Evolutionary conservation across 2,329 filamentous ascomycete genomes (phyloP).

Genomic region (Beauveria sp.): DNA sequence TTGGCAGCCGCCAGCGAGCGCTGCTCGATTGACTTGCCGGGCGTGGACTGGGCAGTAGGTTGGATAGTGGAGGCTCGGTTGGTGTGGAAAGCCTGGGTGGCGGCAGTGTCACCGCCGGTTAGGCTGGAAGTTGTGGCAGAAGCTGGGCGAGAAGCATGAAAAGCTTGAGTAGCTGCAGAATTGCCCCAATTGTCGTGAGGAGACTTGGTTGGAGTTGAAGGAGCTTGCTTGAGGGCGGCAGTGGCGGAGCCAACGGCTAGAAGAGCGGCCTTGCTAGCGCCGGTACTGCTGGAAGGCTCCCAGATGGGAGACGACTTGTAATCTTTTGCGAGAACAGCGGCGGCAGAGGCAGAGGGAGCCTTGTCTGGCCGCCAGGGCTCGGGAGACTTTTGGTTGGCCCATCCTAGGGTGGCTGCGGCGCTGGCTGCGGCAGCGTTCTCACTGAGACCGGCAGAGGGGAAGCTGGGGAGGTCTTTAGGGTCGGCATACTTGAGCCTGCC

Average conservation of each 20-base stretch:
- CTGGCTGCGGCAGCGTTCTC: conserved; percentile 56
- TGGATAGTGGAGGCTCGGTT: conserved; percentile 15
- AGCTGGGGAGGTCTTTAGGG: conserved; percentile 67
- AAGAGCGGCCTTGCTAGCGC: conserved; percentile 68
- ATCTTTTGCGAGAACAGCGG: conserved; percentile 36
- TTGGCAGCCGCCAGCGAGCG: conserved; percentile 69
- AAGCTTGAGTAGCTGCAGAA: conserved; percentile 64
- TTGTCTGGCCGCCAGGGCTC: conserved; percentile 60
- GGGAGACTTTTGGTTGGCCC: conserved; percentile 58
- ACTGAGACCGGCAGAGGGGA: conserved; percentile 57
- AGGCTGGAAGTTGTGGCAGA: conserved; percentile 15
- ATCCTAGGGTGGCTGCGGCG: conserved; percentile 67
- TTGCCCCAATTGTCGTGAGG: conserved; percentile 44
- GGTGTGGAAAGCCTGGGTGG: conserved; percentile 31
- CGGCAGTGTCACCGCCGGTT: conserved; percentile 22
- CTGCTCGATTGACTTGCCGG: conserved; percentile 39
- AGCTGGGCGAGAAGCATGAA: conserved; percentile 31
- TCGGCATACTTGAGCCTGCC: conserved; percentile 61
- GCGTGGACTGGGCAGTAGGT: conserved; percentile 24
- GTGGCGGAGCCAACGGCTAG: conserved; percentile 44
- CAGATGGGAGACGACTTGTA: conserved; percentile 43
- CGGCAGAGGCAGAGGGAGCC: conserved; percentile 41
- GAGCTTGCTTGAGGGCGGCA: conserved; percentile 22
- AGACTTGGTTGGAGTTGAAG: conserved; percentile 13
- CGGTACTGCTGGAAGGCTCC: conserved; percentile 55